Evolutionary conservation across 2,329 filamentous ascomycete genomes (phyloP), one percentile per base, ranked within the genome.

Genomic region (Verticillium isaacii): DNA sequence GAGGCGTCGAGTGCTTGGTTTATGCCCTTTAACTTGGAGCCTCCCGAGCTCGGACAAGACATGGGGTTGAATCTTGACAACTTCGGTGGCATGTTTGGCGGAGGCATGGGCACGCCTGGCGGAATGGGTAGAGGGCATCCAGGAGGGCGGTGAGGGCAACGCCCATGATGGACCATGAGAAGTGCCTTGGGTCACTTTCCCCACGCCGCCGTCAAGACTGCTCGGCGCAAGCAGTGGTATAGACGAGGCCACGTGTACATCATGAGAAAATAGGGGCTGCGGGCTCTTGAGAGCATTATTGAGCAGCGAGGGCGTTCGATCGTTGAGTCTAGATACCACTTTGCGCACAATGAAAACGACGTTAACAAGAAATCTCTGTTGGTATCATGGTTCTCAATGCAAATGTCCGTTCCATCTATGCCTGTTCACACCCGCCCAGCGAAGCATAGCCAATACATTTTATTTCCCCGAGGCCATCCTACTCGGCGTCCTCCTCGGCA

Each of bases 11-110:
- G 88, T 59, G 91, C 90, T 5, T 98, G 93, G 91, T 96, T 96
- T 74, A 88, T 96, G 80, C 92, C 93, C 1, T 96, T 97, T 75
- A 96, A 96, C 71, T 87, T 96, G 75, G 91, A 95, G 62, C 91
- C 92, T 23, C 87, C 90, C 0, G 85, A 87, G 62, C 75, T 85
- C 52, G 76, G 78, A 7, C 82, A 82, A 60, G 82, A 84, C 41
- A 66, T 80, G 60, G 74, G 73, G 23, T 69, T 78, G 29, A 76
- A 76, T 39, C 73, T 82, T 32, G 84, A 85, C 63, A 74, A 74
- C 11, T 85, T 85, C 66, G 76, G 76, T 32, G 74, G 71, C 32
- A 78, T 85, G 69, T 84, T 85, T 68, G 76, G 75, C 3, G 45
- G 45, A 25, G 45, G 17, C 11, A 52, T 52, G 45, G 45, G 45